Evolutionary conservation across 768 basidiomycete species (phyloP).

Genomic region (Rhizopogon roseolus): DNA sequence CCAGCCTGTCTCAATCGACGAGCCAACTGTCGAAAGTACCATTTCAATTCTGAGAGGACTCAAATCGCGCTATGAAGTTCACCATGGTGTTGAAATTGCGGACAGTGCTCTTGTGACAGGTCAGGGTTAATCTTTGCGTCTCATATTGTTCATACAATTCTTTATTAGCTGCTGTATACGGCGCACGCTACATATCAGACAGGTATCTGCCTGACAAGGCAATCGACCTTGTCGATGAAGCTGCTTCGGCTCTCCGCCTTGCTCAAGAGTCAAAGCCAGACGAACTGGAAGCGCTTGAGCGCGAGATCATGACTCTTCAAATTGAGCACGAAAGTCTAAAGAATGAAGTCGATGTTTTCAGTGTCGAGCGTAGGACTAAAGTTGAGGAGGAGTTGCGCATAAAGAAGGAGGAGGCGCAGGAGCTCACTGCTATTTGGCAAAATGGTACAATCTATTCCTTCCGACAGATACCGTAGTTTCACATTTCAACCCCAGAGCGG

Average conservation of each 20-base stretch:
- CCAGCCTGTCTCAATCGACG: slow-evolving; percentile 85
- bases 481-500: slow-evolving; percentile 43
- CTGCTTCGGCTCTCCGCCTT: slow-evolving; percentile 79
- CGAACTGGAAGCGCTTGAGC: slow-evolving; percentile 74
- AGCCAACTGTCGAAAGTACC: slow-evolving; percentile 80
- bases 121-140: slow-evolving; percentile 20
- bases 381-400: slow-evolving; percentile 59
- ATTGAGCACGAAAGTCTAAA: slow-evolving; percentile 89
- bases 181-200: slow-evolving; percentile 81
- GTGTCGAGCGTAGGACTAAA: slow-evolving; percentile 62
- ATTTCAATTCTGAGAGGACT: slow-evolving; percentile 86
- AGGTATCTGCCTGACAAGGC: slow-evolving; percentile 89
- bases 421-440: slow-evolving; percentile 67
- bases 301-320: slow-evolving; percentile 81
- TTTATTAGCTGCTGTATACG: slow-evolving; percentile 70
- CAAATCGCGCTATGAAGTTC: slow-evolving; percentile 82
- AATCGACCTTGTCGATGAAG: slow-evolving; percentile 91
- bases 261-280: slow-evolving; percentile 89
- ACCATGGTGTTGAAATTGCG: slow-evolving; percentile 90
- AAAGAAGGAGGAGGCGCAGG: slow-evolving; percentile 60
- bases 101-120: slow-evolving; percentile 86
- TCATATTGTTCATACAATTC: not conserved
- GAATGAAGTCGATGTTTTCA: slow-evolving; percentile 83
- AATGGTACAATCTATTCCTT: slow-evolving; percentile 41
- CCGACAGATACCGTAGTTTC: not conserved